phyloP scores from a whole-genome alignment of 208 protist genomes.

The Trypanosoma avium region DNA sequence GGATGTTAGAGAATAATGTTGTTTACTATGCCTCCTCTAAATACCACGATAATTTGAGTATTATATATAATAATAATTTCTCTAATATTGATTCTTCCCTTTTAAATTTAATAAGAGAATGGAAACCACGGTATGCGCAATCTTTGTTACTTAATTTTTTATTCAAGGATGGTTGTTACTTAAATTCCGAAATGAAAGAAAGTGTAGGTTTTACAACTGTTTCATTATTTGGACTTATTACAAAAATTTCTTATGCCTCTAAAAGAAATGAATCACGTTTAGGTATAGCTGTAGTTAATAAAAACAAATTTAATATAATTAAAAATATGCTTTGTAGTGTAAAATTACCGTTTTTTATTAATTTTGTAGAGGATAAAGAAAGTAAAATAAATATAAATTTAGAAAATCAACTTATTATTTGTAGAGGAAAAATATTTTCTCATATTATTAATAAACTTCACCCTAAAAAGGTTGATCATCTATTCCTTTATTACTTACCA shows the following conservation, averaged over 20 bases:
- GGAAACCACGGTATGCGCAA: not conserved
- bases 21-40: conserved; percentile 1
- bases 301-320: not conserved
- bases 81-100: not conserved
- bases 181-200: not conserved
- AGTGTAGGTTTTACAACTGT: not conserved
- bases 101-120: not conserved
- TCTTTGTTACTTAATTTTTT: not conserved
- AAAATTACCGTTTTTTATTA: not conserved
- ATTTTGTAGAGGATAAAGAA: not conserved
- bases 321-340: not conserved
- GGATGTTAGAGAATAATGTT: no score
- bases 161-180: not conserved
- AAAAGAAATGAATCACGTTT: not conserved
- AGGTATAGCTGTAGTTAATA: not conserved
- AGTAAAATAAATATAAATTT: not conserved
- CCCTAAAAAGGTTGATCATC: not conserved
- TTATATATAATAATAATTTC: not conserved
- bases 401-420: not conserved
- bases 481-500: no score
- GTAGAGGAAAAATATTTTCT: not conserved
- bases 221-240: not conserved
- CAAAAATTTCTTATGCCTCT: not conserved
- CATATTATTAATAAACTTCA: not conserved
- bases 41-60: not conserved